A percentile compares a stretch with the other conserved stretches of the same genome.
These are phyloP conservation scores for Suillus ampliporus DNA, from an alignment of 768 basidiomycete species.

Conservation along the genomic window DNA sequence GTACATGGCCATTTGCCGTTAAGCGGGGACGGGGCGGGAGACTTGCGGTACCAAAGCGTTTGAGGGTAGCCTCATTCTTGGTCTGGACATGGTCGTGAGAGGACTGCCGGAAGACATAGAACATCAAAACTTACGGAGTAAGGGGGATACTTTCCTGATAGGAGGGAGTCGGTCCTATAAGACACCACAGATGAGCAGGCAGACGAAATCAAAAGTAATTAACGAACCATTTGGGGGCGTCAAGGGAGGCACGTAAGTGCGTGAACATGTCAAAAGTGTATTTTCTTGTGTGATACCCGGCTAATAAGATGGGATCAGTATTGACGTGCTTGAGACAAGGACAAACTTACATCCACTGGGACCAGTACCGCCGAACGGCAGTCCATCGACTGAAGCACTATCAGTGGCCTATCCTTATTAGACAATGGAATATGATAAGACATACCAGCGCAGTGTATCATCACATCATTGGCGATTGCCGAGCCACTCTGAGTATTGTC, in stretches of 20 bases:
- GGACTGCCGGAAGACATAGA: neutral
- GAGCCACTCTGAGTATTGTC: constrained; percentile 75
- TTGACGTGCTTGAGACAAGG: constrained; percentile 1
- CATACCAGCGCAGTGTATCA: constrained; percentile 66
- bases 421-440: neutral
- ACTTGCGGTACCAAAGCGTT: too few relatives aligned
- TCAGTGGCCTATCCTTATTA: neutral
- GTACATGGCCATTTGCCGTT: constrained; percentile 14
- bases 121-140: constrained; percentile 28
- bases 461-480: constrained; percentile 69
- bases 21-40: constrained; percentile 30
- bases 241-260: constrained; percentile 63
- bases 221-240: constrained; percentile 44
- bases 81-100: constrained; percentile 13
- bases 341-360: constrained; percentile 67
- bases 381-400: constrained; percentile 50
- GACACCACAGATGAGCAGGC: constrained; percentile 8
- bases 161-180: constrained; percentile 29
- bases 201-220: too few relatives aligned
- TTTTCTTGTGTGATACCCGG: constrained; percentile 74
- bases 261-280: constrained; percentile 81
- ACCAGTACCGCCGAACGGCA: constrained; percentile 80
- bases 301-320: constrained; percentile 39
- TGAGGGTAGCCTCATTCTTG: constrained; percentile 33
- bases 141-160: constrained; percentile 37